Percentiles rank a stretch among this genome's conserved stretches.
Evolutionary conservation across 371 early-diverging fungal genomes (phyloP).

Genomic region (Apophysomyces ossiformis): DNA sequence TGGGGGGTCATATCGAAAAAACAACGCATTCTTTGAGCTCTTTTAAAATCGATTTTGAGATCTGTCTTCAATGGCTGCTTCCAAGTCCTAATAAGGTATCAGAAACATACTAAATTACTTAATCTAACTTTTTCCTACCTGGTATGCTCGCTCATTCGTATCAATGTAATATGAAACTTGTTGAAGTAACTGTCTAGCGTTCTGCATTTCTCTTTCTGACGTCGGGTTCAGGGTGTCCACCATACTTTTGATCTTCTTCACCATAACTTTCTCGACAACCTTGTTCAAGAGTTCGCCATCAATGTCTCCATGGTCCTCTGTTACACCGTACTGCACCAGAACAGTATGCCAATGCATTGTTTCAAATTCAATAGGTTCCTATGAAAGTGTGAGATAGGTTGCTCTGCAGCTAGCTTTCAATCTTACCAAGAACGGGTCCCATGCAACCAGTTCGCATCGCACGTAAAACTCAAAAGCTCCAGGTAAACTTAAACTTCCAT

Average conservation of each 20-base stretch:
- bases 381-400: not conserved
- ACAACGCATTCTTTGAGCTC: no score
- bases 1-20: no score
- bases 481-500: constrained; percentile 70
- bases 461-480: constrained; percentile 74
- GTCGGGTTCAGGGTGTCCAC: constrained; percentile 38
- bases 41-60: no score
- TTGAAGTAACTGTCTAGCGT: constrained; percentile 38
- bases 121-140: constrained; percentile 24
- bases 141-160: constrained; percentile 38
- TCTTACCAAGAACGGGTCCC: constrained; percentile 63
- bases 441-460: constrained; percentile 64
- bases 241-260: constrained; percentile 38
- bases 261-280: constrained; percentile 54
- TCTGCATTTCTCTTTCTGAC: constrained; percentile 43
- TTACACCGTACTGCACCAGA: constrained; percentile 51
- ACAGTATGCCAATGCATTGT: constrained; percentile 59
- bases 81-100: no score
- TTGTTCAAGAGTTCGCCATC: constrained; percentile 62
- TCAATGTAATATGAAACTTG: constrained; percentile 56
- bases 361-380: constrained; percentile 52
- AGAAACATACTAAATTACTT: not conserved
- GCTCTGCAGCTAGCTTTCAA: no score
- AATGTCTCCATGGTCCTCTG: constrained; percentile 53
- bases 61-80: no score